phyloP scores from a whole-genome alignment of 1,284 basidiomycete species.

The Rhodotorula glutinis region DNA sequence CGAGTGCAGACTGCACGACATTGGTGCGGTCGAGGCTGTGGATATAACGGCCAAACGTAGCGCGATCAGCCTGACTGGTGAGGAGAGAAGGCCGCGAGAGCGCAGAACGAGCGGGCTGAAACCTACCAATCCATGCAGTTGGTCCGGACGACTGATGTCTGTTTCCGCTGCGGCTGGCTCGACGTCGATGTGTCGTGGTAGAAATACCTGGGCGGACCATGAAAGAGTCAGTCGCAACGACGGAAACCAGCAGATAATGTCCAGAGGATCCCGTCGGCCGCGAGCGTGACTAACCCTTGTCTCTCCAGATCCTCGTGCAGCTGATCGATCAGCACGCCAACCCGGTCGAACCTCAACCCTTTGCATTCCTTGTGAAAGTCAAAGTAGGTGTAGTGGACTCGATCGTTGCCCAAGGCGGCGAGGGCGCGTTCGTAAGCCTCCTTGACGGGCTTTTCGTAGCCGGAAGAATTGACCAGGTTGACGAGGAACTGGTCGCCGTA shows the following conservation, averaged over 20 bases:
- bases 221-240: too few species aligned
- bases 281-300: slow-evolving; percentile 60
- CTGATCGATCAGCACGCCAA: slow-evolving; percentile 74
- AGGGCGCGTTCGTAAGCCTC: slow-evolving; percentile 86
- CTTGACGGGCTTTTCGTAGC: slow-evolving; percentile 91
- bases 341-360: slow-evolving; percentile 91
- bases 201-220: slow-evolving; percentile 62
- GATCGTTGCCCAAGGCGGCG: slow-evolving; percentile 46
- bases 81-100: not conserved
- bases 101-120: not conserved
- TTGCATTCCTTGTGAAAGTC: slow-evolving; percentile 98
- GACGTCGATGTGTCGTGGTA: slow-evolving; percentile 55
- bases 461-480: slow-evolving; percentile 93
- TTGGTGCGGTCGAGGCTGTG: slow-evolving; percentile 90
- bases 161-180: slow-evolving; percentile 57
- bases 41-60: too few species aligned
- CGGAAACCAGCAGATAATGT: too few species aligned
- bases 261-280: too few species aligned
- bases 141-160: slow-evolving; percentile 69
- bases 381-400: slow-evolving; percentile 87
- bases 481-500: slow-evolving; percentile 83
- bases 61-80: not conserved
- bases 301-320: slow-evolving; percentile 68
- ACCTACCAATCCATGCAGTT: slow-evolving; percentile 61
- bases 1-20: slow-evolving; percentile 85